These are phyloP conservation scores for Furcasterigmium furcatum DNA, from an alignment of 2,329 filamentous ascomycete genomes.

Conservation along the genomic window DNA sequence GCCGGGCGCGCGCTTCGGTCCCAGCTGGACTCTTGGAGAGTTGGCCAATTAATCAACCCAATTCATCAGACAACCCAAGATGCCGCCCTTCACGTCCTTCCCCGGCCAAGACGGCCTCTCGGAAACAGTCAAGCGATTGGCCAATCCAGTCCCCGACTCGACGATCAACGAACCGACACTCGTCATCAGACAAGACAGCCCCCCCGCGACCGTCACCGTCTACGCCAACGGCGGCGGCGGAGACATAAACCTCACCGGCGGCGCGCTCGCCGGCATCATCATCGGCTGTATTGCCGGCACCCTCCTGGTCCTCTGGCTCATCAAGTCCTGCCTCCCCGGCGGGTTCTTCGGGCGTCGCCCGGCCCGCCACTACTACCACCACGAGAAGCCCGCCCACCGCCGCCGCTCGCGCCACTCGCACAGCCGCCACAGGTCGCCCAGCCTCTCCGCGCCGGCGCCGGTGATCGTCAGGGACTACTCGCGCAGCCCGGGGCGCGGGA, in stretches of 20 bases:
- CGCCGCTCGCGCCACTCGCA: background rate
- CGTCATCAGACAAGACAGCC: background rate
- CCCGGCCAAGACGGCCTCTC: too few relatives aligned
- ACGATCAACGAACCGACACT: background rate
- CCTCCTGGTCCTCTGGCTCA: slow-evolving; percentile 42
- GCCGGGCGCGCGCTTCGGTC: too few relatives aligned
- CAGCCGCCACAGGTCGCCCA: background rate
- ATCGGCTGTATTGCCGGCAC: slow-evolving; percentile 44
- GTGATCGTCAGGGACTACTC: background rate
- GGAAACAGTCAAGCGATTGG: too few relatives aligned
- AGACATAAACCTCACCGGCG: slow-evolving; percentile 32
- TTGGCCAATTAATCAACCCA: too few relatives aligned
- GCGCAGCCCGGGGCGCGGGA: background rate
- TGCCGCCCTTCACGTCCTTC: too few relatives aligned
- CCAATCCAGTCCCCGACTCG: slow-evolving; percentile 34
- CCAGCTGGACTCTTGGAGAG: too few relatives aligned
- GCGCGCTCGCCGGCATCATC: slow-evolving; percentile 49
- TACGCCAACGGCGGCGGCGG: slow-evolving; percentile 13
- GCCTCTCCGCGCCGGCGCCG: background rate
- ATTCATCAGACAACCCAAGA: too few relatives aligned
- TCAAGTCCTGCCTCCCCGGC: slow-evolving; percentile 34
- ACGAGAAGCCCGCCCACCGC: background rate
- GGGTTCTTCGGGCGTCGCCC: background rate
- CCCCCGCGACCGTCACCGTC: slow-evolving; percentile 25
- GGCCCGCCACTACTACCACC: background rate